Evolutionary conservation across 495 filamentous ascomycete species (phyloP), one percentile per base, ranked within the genome.

Genomic region (Daldinia concentrica): DNA sequence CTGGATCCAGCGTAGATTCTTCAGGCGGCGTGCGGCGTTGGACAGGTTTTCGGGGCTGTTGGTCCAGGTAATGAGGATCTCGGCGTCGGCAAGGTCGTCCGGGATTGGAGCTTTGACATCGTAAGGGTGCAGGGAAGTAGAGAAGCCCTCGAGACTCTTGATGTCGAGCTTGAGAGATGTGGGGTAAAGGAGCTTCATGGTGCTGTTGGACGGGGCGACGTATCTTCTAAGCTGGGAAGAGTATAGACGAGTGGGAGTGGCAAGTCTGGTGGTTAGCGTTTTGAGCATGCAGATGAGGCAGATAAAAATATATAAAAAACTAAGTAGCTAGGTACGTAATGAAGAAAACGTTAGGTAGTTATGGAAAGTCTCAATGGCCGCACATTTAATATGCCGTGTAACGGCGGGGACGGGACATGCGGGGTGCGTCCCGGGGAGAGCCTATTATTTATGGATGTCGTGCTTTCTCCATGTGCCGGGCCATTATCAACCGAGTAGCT

Each of bases 121-220:
- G 79, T 89, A 89, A 29, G 83, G 72, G 67, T 87, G 82, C 5
- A 89, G 80, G 9, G 79, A 37, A 50, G 83, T 77, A 27, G 82
- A 74, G 81, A 87, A 89, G 71, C 85, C 86, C 58, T 87, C 74
- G 63, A 89, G 78, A 58, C 66, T 77, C 69, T 81, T 61, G 48
- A 82, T 62, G 76, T 87, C 79, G 70, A 89, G 81, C 32, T 76
- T 75, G 63, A 89, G 80, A 6, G 87, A 87, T 56, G 82, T 89
- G 50, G 87, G 87, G 77, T 89, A 89, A 30, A 89, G 85, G 75
- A 89, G 83, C 77, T 89, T 89, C 86, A 88, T 88, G 15, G 7
- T 70, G 61, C 12, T 30, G n/a, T 7, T 24, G 12, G 37, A 22
- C 3, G 36, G 14, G 32, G 26, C n/a, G 9, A 27, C 32, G 56